phyloP scores from a whole-genome alignment of 2,329 filamentous ascomycete genomes.

The Colletotrichum sp. region DNA sequence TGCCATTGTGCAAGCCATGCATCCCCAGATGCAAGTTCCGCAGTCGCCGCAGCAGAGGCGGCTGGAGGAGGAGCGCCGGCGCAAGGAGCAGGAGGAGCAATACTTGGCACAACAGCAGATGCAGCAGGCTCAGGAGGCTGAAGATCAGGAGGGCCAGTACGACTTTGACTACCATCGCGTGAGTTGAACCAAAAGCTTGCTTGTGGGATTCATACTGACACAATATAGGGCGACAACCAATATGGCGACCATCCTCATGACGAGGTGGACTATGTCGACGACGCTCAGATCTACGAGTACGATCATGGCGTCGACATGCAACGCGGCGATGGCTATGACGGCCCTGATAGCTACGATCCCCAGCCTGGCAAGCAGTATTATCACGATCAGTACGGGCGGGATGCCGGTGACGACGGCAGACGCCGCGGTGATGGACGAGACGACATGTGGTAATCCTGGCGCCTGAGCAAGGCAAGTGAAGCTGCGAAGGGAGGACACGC shows the following conservation, averaged over 20 bases:
- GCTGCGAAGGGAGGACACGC: not conserved
- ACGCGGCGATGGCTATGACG: conserved; percentile 42
- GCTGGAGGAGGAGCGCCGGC: conserved; percentile 59
- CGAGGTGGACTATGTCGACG: conserved; percentile 56
- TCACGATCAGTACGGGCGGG: conserved; percentile 37
- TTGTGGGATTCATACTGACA: not conserved
- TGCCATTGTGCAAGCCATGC: conserved; percentile 98
- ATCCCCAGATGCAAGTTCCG: conserved; percentile 93
- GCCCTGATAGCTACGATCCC: conserved; percentile 38
- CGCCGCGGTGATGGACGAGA: conserved; percentile 38
- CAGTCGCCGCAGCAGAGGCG: conserved; percentile 77
- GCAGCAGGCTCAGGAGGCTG: conserved; percentile 48
- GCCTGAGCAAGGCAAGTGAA: not conserved
- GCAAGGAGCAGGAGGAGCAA: conserved; percentile 55
- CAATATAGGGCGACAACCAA: conserved; percentile 47
- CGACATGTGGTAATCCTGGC: conserved; percentile 48
- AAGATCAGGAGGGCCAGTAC: conserved; percentile 54
- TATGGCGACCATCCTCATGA: conserved; percentile 51
- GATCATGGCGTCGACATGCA: conserved; percentile 48
- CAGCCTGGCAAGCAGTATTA: conserved; percentile 47
- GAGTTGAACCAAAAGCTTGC: conserved; percentile 29
- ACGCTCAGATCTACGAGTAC: conserved; percentile 59
- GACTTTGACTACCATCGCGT: conserved; percentile 61
- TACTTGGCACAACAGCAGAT: conserved; percentile 50
- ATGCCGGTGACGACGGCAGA: conserved; percentile 31